These are phyloP conservation scores for Henckelia pumila DNA, from an alignment of 257 asterid species.

Conservation along the genomic window DNA sequence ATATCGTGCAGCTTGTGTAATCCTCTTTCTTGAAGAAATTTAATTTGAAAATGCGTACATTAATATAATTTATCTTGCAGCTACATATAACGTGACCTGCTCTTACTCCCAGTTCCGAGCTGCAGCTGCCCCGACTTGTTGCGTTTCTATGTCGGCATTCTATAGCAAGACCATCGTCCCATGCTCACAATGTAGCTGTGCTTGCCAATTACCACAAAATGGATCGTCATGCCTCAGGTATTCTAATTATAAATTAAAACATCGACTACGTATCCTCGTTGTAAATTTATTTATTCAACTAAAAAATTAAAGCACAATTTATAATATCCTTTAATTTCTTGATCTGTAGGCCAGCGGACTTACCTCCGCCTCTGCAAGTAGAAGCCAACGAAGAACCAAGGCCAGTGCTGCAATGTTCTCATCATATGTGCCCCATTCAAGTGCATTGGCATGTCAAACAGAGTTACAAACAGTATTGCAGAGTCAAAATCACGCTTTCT, in stretches of 20 bases:
- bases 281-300: background rate
- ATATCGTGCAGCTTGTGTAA: no score
- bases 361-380: slow-evolving; percentile 44
- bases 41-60: background rate
- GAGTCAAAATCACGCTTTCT: slow-evolving; percentile 65
- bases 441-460: slow-evolving; percentile 79
- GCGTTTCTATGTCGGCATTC: slow-evolving; percentile 81
- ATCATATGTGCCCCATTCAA: slow-evolving; percentile 74
- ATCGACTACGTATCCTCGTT: background rate
- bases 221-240: slow-evolving; percentile 55
- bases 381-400: slow-evolving; percentile 35
- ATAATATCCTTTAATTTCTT: no score
- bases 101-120: slow-evolving; percentile 69
- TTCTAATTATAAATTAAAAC: background rate
- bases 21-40: no score
- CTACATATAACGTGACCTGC: slow-evolving; percentile 70
- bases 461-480: slow-evolving; percentile 70
- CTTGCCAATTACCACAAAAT: slow-evolving; percentile 47
- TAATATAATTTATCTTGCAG: no score
- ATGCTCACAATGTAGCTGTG: slow-evolving; percentile 76
- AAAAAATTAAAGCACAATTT: no score
- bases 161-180: slow-evolving; percentile 51
- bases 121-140: slow-evolving; percentile 59
- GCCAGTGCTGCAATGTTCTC: slow-evolving; percentile 50
- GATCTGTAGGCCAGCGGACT: slow-evolving; percentile 42